Evolutionary conservation across 2,329 filamentous ascomycete genomes (phyloP).

Genomic region (Xylaria sp.): DNA sequence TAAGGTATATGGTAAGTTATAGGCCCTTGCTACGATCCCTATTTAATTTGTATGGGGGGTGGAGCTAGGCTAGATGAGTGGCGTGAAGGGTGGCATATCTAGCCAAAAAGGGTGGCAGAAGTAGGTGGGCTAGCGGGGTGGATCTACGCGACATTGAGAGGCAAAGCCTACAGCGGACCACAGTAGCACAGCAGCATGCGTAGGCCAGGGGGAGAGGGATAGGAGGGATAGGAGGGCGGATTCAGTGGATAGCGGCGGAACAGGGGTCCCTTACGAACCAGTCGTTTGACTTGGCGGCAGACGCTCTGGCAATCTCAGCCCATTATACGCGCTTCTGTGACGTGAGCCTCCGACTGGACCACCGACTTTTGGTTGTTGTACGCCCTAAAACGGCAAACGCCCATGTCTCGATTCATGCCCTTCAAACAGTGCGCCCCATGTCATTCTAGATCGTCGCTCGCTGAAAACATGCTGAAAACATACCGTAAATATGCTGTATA

Average conservation of each 20-base stretch:
- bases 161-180: background rate
- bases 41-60: too few relatives aligned
- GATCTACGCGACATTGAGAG: conserved; percentile 23
- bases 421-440: conserved; percentile 26
- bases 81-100: too few relatives aligned
- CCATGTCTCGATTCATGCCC: conserved; percentile 24
- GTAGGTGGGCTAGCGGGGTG: conserved; percentile 29
- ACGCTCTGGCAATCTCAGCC: conserved; percentile 28
- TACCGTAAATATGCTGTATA: too few relatives aligned
- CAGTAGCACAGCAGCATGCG: background rate
- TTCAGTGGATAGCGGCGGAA: background rate
- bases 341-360: conserved; percentile 26
- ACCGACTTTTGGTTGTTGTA: conserved; percentile 10
- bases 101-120: too few relatives aligned
- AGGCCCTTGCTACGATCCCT: too few relatives aligned
- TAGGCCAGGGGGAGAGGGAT: background rate
- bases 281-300: conserved; percentile 46
- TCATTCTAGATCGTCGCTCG: background rate
- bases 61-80: too few relatives aligned
- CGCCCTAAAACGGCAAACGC: conserved; percentile 12
- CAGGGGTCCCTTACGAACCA: conserved; percentile 27
- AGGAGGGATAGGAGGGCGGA: background rate
- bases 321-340: conserved; percentile 35
- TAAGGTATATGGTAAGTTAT: too few relatives aligned
- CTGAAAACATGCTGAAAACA: background rate